phyloP scores from a whole-genome alignment of 78 protist genomes.

The Isochrysis galbana region DNA sequence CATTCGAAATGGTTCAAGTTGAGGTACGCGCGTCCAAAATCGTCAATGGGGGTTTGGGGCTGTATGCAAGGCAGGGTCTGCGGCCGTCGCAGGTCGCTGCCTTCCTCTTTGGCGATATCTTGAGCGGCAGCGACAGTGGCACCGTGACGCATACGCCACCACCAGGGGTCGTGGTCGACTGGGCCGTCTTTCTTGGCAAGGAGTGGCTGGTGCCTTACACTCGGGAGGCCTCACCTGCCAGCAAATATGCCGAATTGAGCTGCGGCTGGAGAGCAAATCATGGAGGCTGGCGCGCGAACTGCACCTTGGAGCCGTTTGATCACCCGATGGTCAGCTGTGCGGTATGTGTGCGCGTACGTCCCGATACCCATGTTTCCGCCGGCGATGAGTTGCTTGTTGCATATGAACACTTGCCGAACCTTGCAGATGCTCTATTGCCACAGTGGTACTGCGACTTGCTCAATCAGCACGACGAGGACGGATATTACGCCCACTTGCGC shows the following conservation, averaged over 20 bases:
- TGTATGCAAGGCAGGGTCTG: neutral
- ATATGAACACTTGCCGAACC: neutral
- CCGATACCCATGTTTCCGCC: neutral
- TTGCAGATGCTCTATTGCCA: neutral
- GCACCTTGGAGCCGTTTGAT: neutral
- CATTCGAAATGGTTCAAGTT: neutral
- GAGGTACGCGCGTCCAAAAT: neutral
- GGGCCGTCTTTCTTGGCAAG: neutral
- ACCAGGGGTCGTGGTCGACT: neutral
- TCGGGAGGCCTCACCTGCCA: neutral
- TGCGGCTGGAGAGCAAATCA: neutral
- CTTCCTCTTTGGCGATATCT: neutral
- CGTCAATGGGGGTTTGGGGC: neutral
- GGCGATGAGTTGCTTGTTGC: neutral
- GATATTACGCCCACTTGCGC: neutral
- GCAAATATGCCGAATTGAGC: neutral
- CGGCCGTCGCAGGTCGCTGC: neutral
- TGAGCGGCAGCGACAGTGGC: too few species aligned
- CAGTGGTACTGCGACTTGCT: neutral
- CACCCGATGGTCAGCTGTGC: neutral
- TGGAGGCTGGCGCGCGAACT: constrained; percentile 5
- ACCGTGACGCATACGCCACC: too few species aligned
- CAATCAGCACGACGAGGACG: neutral
- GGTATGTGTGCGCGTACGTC: neutral
- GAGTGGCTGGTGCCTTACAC: neutral